phyloP scores from a whole-genome alignment of 2,329 filamentous ascomycete genomes.

The Pseudogymnoascus sp. region DNA sequence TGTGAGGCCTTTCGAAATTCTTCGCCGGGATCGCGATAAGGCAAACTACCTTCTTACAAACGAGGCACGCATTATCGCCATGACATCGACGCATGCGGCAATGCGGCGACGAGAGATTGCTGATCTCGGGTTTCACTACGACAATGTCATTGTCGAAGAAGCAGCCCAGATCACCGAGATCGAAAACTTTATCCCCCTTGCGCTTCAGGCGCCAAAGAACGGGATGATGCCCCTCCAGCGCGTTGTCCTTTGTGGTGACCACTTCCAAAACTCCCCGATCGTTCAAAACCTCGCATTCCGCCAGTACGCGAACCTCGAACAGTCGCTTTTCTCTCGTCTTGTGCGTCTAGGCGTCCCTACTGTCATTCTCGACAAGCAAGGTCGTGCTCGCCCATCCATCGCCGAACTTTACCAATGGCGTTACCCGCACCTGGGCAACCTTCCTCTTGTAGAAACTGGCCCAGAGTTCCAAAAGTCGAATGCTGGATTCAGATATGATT shows the following conservation, averaged over 20 bases:
- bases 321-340: conserved; percentile 86
- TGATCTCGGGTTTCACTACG: conserved; percentile 87
- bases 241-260: conserved; percentile 88
- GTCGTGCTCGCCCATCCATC: conserved; percentile 78
- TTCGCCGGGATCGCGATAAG: conserved; percentile 82
- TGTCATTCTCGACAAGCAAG: conserved; percentile 86
- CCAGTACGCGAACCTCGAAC: conserved; percentile 91
- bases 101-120: conserved; percentile 90
- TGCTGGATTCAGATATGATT: conserved; percentile 86
- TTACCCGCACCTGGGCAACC: conserved; percentile 70
- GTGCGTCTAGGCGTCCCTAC: conserved; percentile 88
- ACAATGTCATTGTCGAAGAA: conserved; percentile 98
- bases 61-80: conserved; percentile 94
- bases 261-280: conserved; percentile 92
- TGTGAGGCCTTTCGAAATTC: conserved; percentile 88
- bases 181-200: conserved; percentile 90
- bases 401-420: conserved; percentile 91
- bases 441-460: conserved; percentile 62
- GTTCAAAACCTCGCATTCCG: conserved; percentile 92
- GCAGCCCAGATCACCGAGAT: conserved; percentile 96
- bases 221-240: conserved; percentile 72
- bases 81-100: conserved; percentile 97
- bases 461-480: conserved; percentile 75
- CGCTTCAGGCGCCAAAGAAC: conserved; percentile 74
- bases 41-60: conserved; percentile 92